Conservation (phyloP, 1,284 basidiomycete species). For the Cutaneotrichosporon cyanovorans region DNA sequence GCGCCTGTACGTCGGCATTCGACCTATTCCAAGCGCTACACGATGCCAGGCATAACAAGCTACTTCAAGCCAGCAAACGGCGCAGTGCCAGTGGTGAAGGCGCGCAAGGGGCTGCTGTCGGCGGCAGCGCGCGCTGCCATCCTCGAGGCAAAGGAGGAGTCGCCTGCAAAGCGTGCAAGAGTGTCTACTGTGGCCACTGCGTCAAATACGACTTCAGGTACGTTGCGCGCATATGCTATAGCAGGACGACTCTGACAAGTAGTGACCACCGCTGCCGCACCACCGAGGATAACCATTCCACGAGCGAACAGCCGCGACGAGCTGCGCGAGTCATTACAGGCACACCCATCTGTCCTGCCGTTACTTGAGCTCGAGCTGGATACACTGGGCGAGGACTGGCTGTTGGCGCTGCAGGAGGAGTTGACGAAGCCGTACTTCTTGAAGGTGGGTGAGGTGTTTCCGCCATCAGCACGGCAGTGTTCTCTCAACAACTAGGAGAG, state of each 20-base stretch:
- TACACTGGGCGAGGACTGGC: constrained; percentile 46
- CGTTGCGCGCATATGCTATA: too few relatives aligned
- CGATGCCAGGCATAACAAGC: constrained; percentile 14
- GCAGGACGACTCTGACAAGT: too few relatives aligned
- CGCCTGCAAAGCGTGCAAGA: constrained; percentile 5
- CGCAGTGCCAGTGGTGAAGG: background rate
- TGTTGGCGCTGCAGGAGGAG: constrained; percentile 44
- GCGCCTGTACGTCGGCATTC: too few relatives aligned
- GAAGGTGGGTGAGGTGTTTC: too few relatives aligned
- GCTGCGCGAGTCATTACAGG: constrained; percentile 22
- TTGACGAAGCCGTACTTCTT: constrained; percentile 44
- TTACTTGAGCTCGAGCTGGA: constrained; percentile 41
- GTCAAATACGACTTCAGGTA: background rate
- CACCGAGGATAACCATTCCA: constrained; percentile 1
- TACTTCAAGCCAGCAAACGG: constrained; percentile 15
- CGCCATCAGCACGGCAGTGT: too few relatives aligned
- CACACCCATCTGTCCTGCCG: constrained; percentile 16
- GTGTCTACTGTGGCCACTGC: background rate
- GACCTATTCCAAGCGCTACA: background rate
- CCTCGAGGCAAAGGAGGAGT: constrained; percentile 11
- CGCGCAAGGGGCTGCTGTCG: constrained; percentile 8
- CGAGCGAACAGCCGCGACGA: constrained; percentile 23
- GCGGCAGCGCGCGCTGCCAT: constrained; percentile 26
- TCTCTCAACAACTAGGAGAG: too few relatives aligned
- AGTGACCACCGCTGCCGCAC: too few relatives aligned